Conservation (phyloP, 2,329 filamentous ascomycete genomes). For the Microdochium trichocladiopsis region DNA sequence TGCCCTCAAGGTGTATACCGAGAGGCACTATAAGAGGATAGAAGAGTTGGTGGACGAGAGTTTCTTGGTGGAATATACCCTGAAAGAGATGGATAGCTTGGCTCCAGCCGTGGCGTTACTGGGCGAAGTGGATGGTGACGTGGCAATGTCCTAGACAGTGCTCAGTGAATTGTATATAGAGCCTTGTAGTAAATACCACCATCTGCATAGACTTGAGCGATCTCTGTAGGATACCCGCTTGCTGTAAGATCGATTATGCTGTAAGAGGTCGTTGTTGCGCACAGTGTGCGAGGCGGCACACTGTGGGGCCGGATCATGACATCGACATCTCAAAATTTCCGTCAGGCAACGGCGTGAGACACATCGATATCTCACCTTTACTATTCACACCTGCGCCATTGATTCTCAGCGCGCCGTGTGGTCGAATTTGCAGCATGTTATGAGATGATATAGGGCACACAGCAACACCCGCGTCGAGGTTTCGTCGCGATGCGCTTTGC, state of each 20-base stretch:
- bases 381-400: not conserved
- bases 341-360: not conserved
- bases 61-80: constrained; percentile 87
- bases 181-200: not conserved
- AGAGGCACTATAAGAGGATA: constrained; percentile 83
- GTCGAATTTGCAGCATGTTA: not conserved
- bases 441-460: not conserved
- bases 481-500: constrained; percentile 45
- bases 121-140: constrained; percentile 31
- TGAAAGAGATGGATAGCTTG: constrained; percentile 84
- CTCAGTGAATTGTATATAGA: not conserved
- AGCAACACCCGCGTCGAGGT: not conserved
- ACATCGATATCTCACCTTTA: no score
- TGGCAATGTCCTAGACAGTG: constrained; percentile 26
- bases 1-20: constrained; percentile 83
- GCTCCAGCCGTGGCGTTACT: constrained; percentile 32
- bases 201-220: not conserved
- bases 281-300: not conserved
- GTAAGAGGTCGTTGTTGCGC: not conserved
- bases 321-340: not conserved
- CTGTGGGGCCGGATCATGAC: constrained; percentile 1
- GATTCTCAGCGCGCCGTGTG: no score
- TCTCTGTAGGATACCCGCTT: not conserved
- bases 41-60: constrained; percentile 92
- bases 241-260: not conserved